A percentile compares a stretch with the other conserved stretches of the same genome.
Evolutionary conservation across 164 flowering plant species (phyloP).

Genomic region (Dillenia suffruticosa): DNA sequence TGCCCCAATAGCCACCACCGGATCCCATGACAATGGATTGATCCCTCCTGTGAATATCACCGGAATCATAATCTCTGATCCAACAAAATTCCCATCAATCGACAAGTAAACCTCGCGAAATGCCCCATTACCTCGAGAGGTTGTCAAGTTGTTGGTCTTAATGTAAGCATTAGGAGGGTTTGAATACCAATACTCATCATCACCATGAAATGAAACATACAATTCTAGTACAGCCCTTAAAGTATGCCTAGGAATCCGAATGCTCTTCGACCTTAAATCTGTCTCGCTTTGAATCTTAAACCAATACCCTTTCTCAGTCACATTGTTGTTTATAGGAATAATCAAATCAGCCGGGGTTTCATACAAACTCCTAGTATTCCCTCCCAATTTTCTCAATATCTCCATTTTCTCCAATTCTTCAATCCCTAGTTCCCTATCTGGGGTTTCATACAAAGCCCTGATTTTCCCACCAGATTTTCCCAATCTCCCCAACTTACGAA

Average conservation of each 20-base stretch:
- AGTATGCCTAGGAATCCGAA: constrained; percentile 54
- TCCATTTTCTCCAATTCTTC: neutral
- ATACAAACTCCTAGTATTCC: constrained; percentile 2
- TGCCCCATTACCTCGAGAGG: constrained; percentile 61
- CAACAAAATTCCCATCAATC: constrained; percentile 58
- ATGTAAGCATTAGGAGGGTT: constrained; percentile 73
- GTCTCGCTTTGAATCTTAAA: constrained; percentile 42
- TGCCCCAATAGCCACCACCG: constrained; percentile 77
- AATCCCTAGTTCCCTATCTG: neutral
- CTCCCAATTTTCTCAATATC: neutral
- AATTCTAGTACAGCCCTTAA: constrained; percentile 50
- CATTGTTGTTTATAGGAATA: constrained; percentile 47
- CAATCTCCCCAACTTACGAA: neutral
- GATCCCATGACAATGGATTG: constrained; percentile 93
- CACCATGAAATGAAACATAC: constrained; percentile 70
- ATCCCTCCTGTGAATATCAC: constrained; percentile 85
- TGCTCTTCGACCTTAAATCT: constrained; percentile 26
- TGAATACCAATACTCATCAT: constrained; percentile 94
- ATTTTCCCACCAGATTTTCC: neutral
- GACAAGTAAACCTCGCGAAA: constrained; percentile 60
- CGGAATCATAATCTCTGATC: constrained; percentile 64
- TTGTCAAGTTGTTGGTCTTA: constrained; percentile 43
- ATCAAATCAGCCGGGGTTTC: constrained; percentile 65
- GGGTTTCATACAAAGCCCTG: neutral
- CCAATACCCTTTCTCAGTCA: constrained; percentile 51